Evolutionary conservation across 805 yeast genomes (phyloP).

Genomic region (Metschnikowia lochheadii): DNA sequence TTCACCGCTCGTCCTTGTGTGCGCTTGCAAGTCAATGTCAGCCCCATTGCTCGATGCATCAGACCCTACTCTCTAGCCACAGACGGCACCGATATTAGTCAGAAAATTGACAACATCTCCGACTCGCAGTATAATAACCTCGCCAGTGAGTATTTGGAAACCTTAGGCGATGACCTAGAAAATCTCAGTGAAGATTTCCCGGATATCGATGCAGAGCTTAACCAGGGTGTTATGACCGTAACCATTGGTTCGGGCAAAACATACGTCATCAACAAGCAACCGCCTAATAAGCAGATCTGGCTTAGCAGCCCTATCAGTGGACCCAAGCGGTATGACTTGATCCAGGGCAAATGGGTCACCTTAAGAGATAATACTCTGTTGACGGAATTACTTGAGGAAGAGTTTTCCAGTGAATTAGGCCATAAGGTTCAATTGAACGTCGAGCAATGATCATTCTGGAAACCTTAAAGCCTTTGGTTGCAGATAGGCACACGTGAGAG

Average conservation of each 20-base stretch:
- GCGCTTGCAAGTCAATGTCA: not conserved
- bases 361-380: constrained; percentile 53
- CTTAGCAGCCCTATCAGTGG: constrained; percentile 90
- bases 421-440: constrained; percentile 14
- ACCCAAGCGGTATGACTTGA: constrained; percentile 70
- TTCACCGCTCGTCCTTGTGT: not conserved
- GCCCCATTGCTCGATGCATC: not conserved
- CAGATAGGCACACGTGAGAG: not conserved
- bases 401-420: constrained; percentile 28
- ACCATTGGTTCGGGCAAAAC: constrained; percentile 69
- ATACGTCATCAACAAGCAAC: constrained; percentile 93
- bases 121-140: constrained; percentile 54
- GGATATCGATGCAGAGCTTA: constrained; percentile 68
- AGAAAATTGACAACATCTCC: constrained; percentile 46
- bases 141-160: constrained; percentile 69
- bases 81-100: constrained; percentile 51
- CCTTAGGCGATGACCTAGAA: constrained; percentile 64
- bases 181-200: constrained; percentile 57
- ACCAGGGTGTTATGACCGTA: constrained; percentile 84
- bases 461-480: not conserved
- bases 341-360: constrained; percentile 74
- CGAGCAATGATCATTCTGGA: constrained; percentile 3
- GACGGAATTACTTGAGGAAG: constrained; percentile 32
- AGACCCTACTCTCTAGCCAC: constrained; percentile 33
- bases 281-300: constrained; percentile 97